phyloP scores from a whole-genome alignment of 1,284 basidiomycete genomes.

The Ustilago crameri region DNA sequence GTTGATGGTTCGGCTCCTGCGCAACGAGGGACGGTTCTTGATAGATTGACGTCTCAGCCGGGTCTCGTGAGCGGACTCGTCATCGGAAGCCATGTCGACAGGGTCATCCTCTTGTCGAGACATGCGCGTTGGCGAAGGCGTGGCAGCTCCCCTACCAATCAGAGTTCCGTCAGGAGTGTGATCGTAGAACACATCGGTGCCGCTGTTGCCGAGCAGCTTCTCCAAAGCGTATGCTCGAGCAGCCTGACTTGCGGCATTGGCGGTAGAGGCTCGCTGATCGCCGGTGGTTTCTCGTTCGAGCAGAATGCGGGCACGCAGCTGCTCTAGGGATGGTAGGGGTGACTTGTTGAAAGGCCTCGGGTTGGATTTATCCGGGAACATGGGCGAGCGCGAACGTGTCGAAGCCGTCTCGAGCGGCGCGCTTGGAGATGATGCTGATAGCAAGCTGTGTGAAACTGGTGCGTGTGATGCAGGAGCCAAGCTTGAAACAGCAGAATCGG shows the following conservation, averaged over 20 bases:
- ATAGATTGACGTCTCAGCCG: conserved; percentile 33
- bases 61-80: conserved; percentile 33
- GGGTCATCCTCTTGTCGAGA: conserved; percentile 14
- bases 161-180: conserved; percentile 41
- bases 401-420: conserved; percentile 6
- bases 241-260: conserved; percentile 62
- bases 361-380: conserved; percentile 21
- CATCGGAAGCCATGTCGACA: conserved; percentile 41
- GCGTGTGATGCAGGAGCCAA: conserved; percentile 8
- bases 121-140: conserved; percentile 26
- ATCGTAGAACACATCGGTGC: conserved; percentile 48
- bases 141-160: conserved; percentile 37
- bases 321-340: conserved; percentile 63
- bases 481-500: background rate
- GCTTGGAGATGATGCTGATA: background rate
- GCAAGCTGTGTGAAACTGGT: conserved; percentile 1
- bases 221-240: conserved; percentile 65
- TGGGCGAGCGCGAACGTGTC: conserved; percentile 34
- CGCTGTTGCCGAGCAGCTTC: conserved; percentile 61
- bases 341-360: conserved; percentile 38
- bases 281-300: conserved; percentile 58
- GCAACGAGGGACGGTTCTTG: conserved; percentile 27
- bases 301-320: conserved; percentile 61
- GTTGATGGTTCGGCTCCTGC: conserved; percentile 56
- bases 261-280: conserved; percentile 55